Percentiles rank a stretch among this genome's conserved stretches.
These are phyloP conservation scores for Acorus calamus DNA, from an alignment of 106 monocot species.

Conservation along the genomic window DNA sequence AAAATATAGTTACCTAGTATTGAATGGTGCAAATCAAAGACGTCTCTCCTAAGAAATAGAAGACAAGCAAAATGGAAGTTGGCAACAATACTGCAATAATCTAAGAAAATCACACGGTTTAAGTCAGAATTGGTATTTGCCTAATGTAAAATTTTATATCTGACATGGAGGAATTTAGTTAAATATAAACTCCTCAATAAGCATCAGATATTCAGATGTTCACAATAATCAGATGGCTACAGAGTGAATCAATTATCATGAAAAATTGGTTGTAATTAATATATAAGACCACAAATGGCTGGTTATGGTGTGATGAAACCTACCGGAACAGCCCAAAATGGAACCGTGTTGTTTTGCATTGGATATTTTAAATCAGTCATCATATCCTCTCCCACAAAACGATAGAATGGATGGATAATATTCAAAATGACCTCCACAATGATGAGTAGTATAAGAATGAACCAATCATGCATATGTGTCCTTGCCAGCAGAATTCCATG, in stretches of 20 bases:
- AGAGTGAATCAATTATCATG: no score
- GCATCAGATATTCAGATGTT: no score
- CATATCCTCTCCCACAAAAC: constrained; percentile 20
- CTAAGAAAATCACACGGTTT: no score
- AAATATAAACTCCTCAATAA: no score
- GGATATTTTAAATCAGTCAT: constrained; percentile 22
- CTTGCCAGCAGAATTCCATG: constrained; percentile 6
- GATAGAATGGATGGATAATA: constrained; percentile 15
- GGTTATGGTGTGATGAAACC: neutral
- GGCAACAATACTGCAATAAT: no score
- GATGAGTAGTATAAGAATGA: constrained; percentile 8
- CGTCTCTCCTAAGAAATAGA: neutral
- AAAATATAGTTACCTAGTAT: neutral
- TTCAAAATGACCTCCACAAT: constrained; percentile 8
- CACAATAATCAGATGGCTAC: no score
- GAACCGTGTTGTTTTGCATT: constrained; percentile 11
- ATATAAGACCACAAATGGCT: no score
- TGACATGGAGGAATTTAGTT: no score
- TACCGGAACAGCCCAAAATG: constrained; percentile 19
- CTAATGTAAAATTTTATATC: no score
- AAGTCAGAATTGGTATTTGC: no score
- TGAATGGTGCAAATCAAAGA: constrained; percentile 3
- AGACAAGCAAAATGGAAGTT: no score
- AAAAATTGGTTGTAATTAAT: no score
- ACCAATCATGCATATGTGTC: constrained; percentile 20